phyloP scores from a whole-genome alignment of 805 yeast genomes.

The Metschnikowia peoriensis region DNA sequence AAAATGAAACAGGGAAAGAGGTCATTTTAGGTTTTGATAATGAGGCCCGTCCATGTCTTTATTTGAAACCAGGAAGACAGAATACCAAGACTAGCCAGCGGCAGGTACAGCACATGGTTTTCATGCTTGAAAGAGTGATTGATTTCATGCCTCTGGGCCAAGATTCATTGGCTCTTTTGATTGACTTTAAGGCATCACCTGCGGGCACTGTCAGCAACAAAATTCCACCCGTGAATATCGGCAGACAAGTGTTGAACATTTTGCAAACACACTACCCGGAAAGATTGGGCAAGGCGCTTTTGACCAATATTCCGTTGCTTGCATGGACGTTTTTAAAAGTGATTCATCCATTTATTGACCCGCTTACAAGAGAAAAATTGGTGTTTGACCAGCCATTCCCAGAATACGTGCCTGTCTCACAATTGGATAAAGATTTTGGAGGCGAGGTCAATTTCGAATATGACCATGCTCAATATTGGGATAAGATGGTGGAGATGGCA shows the following conservation, averaged over 20 bases:
- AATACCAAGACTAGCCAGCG: conserved; percentile 86
- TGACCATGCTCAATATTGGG: conserved; percentile 79
- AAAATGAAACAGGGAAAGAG: conserved; percentile 91
- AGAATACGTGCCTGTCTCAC: conserved; percentile 75
- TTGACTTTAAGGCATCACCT: conserved; percentile 86
- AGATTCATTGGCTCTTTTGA: conserved; percentile 85
- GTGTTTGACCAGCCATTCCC: conserved; percentile 88
- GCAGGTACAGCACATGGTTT: conserved; percentile 96
- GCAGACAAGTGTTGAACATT: conserved; percentile 89
- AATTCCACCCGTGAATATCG: conserved; percentile 85
- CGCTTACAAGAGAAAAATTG: conserved; percentile 88
- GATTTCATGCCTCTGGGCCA: conserved; percentile 97
- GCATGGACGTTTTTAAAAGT: conserved; percentile 91
- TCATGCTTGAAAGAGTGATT: conserved; percentile 86
- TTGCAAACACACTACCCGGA: conserved; percentile 98
- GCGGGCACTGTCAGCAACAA: conserved; percentile 57
- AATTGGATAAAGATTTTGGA: conserved; percentile 80
- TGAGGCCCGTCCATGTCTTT: conserved; percentile 87
- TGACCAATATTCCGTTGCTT: conserved; percentile 90
- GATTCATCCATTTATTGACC: conserved; percentile 95
- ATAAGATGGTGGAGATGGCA: conserved; percentile 60
- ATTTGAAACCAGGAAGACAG: conserved; percentile 91
- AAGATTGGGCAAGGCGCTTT: conserved; percentile 86
- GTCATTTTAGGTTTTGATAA: conserved; percentile 88
- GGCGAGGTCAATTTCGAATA: conserved; percentile 85